Conservation (phyloP, 2,329 filamentous ascomycete genomes). For the Talaromyces sp. region DNA sequence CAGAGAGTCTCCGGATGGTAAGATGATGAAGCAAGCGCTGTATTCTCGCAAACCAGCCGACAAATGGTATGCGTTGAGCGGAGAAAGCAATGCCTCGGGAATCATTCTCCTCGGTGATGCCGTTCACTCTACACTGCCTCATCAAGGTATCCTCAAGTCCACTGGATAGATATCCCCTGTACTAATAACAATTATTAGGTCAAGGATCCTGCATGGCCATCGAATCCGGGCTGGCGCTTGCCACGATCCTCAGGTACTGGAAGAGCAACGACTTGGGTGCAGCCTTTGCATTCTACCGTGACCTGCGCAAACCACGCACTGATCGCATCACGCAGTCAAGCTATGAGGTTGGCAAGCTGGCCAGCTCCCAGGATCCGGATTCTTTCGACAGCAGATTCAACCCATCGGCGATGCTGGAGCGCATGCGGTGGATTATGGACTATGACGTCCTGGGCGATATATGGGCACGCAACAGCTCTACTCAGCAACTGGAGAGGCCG, state of each 20-base stretch:
- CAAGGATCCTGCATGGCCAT: constrained; percentile 33
- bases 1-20: constrained; percentile 25
- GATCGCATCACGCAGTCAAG: constrained; percentile 31
- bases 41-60: constrained; percentile 29
- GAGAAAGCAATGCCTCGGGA: constrained; percentile 19
- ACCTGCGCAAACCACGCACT: constrained; percentile 33
- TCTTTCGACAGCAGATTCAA: constrained; percentile 24
- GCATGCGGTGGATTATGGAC: constrained; percentile 36
- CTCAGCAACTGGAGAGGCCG: background rate
- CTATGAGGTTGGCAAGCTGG: constrained; percentile 32
- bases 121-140: constrained; percentile 31
- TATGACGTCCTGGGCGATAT: constrained; percentile 30
- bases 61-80: constrained; percentile 28
- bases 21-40: constrained; percentile 31
- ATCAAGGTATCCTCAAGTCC: constrained; percentile 21
- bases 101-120: constrained; percentile 29
- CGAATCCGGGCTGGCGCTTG: constrained; percentile 29
- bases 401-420: constrained; percentile 22
- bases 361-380: constrained; percentile 29
- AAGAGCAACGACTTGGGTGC: constrained; percentile 20
- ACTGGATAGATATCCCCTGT: no score
- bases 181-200: constrained; percentile 15
- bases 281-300: constrained; percentile 32
- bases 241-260: constrained; percentile 19
- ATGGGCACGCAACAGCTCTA: constrained; percentile 16